These are phyloP conservation scores for Fusarium austroafricanum DNA, from an alignment of 2,329 filamentous ascomycete species.

Conservation along the genomic window DNA sequence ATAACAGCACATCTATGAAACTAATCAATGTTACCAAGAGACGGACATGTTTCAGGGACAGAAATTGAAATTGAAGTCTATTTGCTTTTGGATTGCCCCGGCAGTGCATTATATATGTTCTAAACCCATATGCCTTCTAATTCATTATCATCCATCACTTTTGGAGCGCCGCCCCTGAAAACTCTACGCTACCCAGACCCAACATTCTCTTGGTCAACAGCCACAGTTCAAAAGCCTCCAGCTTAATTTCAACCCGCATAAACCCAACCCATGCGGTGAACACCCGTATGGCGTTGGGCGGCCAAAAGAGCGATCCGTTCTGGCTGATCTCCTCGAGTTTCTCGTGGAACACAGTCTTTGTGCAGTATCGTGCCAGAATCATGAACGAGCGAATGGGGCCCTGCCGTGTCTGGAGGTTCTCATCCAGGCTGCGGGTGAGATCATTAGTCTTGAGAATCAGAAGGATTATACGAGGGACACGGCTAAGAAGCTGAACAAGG, in stretches of 20 bases:
- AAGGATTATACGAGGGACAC: constrained; percentile 91
- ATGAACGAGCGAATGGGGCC: constrained; percentile 74
- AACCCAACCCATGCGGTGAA: constrained; percentile 69
- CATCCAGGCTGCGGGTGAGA: constrained; percentile 91
- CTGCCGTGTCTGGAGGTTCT: constrained; percentile 81
- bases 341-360: constrained; percentile 73
- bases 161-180: constrained; percentile 43
- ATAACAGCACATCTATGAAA: too few species aligned
- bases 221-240: constrained; percentile 73
- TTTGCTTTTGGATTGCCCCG: constrained; percentile 5
- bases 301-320: constrained; percentile 68
- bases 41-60: background rate
- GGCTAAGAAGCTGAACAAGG: constrained; percentile 86
- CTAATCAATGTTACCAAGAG: too few species aligned
- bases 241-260: constrained; percentile 70
- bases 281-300: constrained; percentile 65
- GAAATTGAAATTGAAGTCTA: constrained; percentile 3
- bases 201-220: constrained; percentile 64
- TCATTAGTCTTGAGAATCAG: constrained; percentile 98
- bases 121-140: constrained; percentile 40
- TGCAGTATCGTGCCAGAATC: constrained; percentile 76
- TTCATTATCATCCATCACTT: constrained; percentile 27
- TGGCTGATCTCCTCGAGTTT: constrained; percentile 67
- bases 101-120: constrained; percentile 36
- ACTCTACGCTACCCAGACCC: constrained; percentile 48